A percentile compares a stretch with the other conserved stretches of the same genome.
phyloP scores from a whole-genome alignment of 2,329 filamentous ascomycete species.

The Venturia carpophila region DNA sequence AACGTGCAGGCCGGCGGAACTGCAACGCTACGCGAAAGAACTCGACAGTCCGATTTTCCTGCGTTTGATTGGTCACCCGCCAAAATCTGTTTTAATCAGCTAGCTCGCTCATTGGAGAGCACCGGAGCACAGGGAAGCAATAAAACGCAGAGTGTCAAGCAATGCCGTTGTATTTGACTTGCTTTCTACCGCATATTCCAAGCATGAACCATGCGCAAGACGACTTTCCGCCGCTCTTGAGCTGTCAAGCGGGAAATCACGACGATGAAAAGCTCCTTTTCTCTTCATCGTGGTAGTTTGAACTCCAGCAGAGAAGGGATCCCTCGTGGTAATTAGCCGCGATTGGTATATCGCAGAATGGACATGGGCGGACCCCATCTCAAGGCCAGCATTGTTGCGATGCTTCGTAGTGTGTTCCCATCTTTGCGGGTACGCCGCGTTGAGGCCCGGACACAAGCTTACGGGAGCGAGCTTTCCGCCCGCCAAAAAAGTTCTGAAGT shows the following conservation, averaged over 20 bases:
- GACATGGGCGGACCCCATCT: neutral
- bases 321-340: neutral
- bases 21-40: neutral
- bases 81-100: neutral
- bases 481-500: neutral
- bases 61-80: neutral
- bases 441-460: neutral
- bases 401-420: too few species aligned
- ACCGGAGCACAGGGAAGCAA: neutral
- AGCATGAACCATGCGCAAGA: neutral
- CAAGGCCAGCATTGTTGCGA: neutral
- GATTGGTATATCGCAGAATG: neutral
- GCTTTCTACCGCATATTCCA: neutral
- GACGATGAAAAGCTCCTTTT: neutral
- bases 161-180: neutral
- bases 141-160: constrained; percentile 1
- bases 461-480: neutral
- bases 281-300: neutral
- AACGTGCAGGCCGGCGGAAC: constrained; percentile 10
- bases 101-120: neutral
- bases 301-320: neutral
- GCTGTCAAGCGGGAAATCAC: neutral
- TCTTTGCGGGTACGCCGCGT: neutral
- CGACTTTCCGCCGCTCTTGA: neutral
- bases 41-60: neutral